phyloP scores from a whole-genome alignment of 2,329 filamentous ascomycete species.

The Capronia epimyces region DNA sequence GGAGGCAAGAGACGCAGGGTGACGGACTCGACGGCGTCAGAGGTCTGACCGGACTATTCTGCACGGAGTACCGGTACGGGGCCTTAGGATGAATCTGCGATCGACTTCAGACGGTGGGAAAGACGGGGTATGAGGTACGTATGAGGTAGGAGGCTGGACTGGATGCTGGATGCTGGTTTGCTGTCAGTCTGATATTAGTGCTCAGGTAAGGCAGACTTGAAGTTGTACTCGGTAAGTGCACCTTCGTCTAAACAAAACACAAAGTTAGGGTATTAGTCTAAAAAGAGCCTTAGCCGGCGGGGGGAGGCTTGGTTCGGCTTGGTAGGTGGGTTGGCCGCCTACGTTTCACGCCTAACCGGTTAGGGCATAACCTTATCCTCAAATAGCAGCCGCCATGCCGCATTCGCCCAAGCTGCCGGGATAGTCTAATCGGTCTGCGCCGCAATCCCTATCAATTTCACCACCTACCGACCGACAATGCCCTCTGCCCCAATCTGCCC shows the following conservation, averaged over 20 bases:
- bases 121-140: too few species aligned
- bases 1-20: not conserved
- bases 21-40: not conserved
- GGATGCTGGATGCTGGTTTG: not conserved
- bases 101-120: not conserved
- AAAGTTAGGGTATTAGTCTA: not conserved
- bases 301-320: slow-evolving; percentile 10
- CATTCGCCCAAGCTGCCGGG: slow-evolving; percentile 1
- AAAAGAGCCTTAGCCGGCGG: slow-evolving; percentile 1
- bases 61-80: not conserved
- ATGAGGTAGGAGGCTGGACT: not conserved
- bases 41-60: not conserved
- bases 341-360: slow-evolving; percentile 17
- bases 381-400: slow-evolving; percentile 18
- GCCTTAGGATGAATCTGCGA: slow-evolving; percentile 4
- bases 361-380: slow-evolving; percentile 9
- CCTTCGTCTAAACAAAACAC: slow-evolving; percentile 5
- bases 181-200: slow-evolving; percentile 7
- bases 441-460: slow-evolving; percentile 18
- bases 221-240: too few species aligned
- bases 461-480: too few species aligned
- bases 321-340: slow-evolving; percentile 10
- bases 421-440: slow-evolving; percentile 21
- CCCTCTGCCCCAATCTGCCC: not conserved
- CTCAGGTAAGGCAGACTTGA: slow-evolving; percentile 27